These are phyloP conservation scores for Linnemannia schmuckeri DNA, from an alignment of 192 early-diverging fungal species.

Conservation along the genomic window DNA sequence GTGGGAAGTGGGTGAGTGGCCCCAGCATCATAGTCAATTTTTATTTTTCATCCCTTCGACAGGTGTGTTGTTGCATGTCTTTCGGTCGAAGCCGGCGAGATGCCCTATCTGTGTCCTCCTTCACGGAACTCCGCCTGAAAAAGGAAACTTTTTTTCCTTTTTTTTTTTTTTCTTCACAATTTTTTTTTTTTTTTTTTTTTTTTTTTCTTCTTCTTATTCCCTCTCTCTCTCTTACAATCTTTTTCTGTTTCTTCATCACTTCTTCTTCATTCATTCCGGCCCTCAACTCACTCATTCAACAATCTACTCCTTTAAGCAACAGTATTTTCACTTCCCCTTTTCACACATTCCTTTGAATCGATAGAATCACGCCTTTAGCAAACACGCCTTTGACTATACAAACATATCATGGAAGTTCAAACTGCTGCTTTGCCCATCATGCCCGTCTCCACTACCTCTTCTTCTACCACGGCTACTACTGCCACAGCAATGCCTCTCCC, in stretches of 20 bases:
- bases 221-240: not conserved
- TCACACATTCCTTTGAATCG: not conserved
- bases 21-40: too few species aligned
- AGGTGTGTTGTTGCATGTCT: too few species aligned
- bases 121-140: too few species aligned
- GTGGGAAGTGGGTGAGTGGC: too few species aligned
- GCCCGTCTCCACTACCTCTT: slow-evolving; percentile 11
- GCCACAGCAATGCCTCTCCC: not conserved
- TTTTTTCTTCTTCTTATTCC: not conserved
- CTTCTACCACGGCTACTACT: not conserved
- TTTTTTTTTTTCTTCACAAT: too few species aligned
- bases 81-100: too few species aligned
- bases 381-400: not conserved
- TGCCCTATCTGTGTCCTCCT: too few species aligned
- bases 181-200: not conserved
- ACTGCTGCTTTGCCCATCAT: slow-evolving; percentile 19
- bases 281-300: not conserved
- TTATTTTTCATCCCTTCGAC: too few species aligned
- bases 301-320: not conserved
- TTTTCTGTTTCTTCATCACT: not conserved
- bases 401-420: slow-evolving; percentile 37
- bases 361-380: not conserved
- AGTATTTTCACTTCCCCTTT: not conserved
- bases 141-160: too few species aligned
- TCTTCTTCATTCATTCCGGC: not conserved